Base-by-base conservation (phyloP, 495 filamentous ascomycete genomes). In the Talaromyces ruber region DNA sequence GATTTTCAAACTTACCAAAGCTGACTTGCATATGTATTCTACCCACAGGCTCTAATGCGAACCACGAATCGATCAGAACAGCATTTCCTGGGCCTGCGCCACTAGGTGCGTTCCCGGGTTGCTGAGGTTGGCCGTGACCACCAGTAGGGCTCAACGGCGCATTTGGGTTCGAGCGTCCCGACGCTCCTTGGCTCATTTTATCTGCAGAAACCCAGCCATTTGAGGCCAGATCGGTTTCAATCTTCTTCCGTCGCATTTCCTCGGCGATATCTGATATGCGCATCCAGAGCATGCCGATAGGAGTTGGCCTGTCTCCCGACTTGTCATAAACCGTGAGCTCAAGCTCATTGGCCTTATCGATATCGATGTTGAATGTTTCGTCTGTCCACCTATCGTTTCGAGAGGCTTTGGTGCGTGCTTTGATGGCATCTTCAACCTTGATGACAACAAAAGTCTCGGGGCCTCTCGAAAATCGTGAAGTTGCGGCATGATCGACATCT, bases 311-410 rank as follows among this genome's bases (percentile, higher is more conserved):
- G 62, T 96, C 92, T 64, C 88, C 87, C 7, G 81, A 74, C 75
- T 96, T 97, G 69, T 99, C 94, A 72, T 98, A 99, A 30, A 98
- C 93, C 0, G 91, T 97, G 51, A 99, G 82, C 71, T 99, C 94
- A 59, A 99, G 89, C 74, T 99, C 94, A 71, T 99, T 97, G 57
- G 95, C 94, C 77, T 97, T 97, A 67, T 99, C 95, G 50, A 98
- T 92, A 63, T 92, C 88, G 61, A 98, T 85, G 53, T 85, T 90
- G 70, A 97, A 94, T 24, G 85, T 81, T 73, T 99, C 94, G 67
- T 92, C 89, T 62, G 91, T 81, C 93, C 93, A 99, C 70, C 83
- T 85, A 71, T 98, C 94, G 63, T 81, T 93, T 52, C 94, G 81
- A 26, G 93, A 91, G 0, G 88, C 80, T 67, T 86, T 93, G n/a